These are phyloP conservation scores for Chromosphaera perkinsii DNA, from an alignment of 208 protist genomes.

Conservation along the genomic window DNA sequence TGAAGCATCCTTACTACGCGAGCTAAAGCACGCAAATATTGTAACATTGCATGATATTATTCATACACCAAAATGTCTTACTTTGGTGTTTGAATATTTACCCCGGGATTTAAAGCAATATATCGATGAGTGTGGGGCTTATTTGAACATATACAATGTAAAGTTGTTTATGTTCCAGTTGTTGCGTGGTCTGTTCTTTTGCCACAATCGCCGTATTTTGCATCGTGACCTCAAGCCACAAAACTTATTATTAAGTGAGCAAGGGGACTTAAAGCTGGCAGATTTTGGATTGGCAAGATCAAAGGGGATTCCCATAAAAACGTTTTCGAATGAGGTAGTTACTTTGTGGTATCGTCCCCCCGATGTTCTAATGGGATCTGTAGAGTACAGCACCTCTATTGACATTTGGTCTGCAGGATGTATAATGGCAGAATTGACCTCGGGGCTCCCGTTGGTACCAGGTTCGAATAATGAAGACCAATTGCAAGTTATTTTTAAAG, in stretches of 20 bases:
- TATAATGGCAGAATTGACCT: constrained; percentile 89
- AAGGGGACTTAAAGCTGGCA: constrained; percentile 63
- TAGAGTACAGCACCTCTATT: constrained; percentile 86
- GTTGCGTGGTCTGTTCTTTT: constrained; percentile 63
- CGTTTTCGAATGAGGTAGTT: constrained; percentile 33
- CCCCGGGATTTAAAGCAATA: constrained; percentile 92
- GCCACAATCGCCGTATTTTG: constrained; percentile 48
- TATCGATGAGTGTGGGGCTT: constrained; percentile 64
- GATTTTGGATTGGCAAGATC: constrained; percentile 76
- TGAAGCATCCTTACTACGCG: constrained; percentile 48
- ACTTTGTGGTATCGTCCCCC: constrained; percentile 71
- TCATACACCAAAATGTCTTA: constrained; percentile 83
- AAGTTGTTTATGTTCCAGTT: constrained; percentile 50
- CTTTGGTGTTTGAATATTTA: constrained; percentile 92
- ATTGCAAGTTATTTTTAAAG: constrained; percentile 28
- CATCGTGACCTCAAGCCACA: constrained; percentile 76
- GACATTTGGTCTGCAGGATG: constrained; percentile 95
- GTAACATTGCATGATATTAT: constrained; percentile 87
- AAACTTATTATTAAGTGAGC: constrained; percentile 66
- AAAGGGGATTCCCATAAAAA: constrained; percentile 40
- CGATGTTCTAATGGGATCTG: constrained; percentile 92
- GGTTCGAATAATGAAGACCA: constrained; percentile 20
- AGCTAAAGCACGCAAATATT: constrained; percentile 76
- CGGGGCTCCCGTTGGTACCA: constrained; percentile 26
- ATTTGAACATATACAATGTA: constrained; percentile 36